phyloP scores from a whole-genome alignment of 495 filamentous ascomycete species.

The Cenococcum geophilum region DNA sequence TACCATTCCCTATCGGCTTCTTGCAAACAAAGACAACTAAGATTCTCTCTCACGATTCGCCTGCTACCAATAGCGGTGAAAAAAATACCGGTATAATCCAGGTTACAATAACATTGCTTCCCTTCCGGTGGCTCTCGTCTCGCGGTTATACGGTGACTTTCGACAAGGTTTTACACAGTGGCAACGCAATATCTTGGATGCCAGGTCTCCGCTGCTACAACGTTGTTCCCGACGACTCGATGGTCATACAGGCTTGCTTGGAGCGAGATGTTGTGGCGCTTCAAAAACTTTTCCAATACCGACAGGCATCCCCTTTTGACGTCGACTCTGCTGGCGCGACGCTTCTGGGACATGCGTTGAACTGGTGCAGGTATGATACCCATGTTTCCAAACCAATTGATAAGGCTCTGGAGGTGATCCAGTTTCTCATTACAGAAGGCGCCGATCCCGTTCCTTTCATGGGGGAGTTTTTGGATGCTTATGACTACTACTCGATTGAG shows the following conservation, averaged over 20 bases:
- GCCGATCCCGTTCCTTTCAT: constrained; percentile 6
- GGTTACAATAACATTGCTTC: constrained; percentile 3
- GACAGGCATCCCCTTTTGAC: constrained; percentile 15
- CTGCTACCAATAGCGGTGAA: not conserved
- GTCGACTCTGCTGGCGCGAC: not conserved
- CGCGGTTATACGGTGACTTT: not conserved
- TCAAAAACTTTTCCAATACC: constrained; percentile 11
- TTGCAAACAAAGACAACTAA: constrained; percentile 4
- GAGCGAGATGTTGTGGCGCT: constrained; percentile 2
- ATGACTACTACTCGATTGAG: not conserved
- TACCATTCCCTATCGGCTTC: constrained; percentile 12
- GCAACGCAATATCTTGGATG: constrained; percentile 6
- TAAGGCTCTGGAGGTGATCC: not conserved
- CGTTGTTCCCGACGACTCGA: constrained; percentile 4
- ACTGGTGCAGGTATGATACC: too few species aligned
- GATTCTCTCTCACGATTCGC: not conserved
- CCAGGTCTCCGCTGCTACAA: constrained; percentile 3
- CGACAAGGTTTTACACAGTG: not conserved
- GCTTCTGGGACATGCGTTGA: not conserved
- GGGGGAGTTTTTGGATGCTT: constrained; percentile 1
- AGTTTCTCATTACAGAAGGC: constrained; percentile 7
- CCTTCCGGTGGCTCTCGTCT: constrained; percentile 16
- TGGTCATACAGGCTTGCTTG: constrained; percentile 7
- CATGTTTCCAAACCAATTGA: not conserved
- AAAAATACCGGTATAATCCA: not conserved